Evolutionary conservation across 2,329 filamentous ascomycete species (phyloP), one percentile per base, ranked within the genome.

Genomic region (Monosporascus sp.): DNA sequence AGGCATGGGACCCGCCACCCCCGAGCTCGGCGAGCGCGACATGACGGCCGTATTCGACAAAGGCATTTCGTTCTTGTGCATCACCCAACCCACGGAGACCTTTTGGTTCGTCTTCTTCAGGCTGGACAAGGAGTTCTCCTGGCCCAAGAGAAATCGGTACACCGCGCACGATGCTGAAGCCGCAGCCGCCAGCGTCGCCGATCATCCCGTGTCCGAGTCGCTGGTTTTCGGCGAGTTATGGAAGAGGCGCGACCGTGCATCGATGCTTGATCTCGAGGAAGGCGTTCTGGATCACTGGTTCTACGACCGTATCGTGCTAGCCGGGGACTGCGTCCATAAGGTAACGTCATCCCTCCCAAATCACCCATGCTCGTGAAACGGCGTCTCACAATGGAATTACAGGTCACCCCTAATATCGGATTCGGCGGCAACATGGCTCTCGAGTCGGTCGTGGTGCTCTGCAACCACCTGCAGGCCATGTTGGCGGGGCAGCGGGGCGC

Each of bases 311-410:
- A 65, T 69, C 17, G 63, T 72, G 7, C 54, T 68, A 0, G 64
- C 71, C 5, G 71, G 72, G 5, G 72, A 74, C 54, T 62, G 69
- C 6, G 66, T 62, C 5, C 69, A 73, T 56, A 73, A 67, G 65
- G 64, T 70, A 54, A 20, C 25, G 7, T 9, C n/a, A 11, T 11
- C 39, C 7, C 25, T 36, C 25, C 37, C 22, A 20, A 35, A n/a
- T 24, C 17, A 9, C 2, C 25, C 22, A 51, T 11, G 8, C 20
- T 11, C 27, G 43, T 7, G 18, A 27, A 17, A 41, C 24, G 18
- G 39, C 7, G 15, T n/a, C 5, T 20, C n/a, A 15, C 31, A 27
- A 35, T n/a, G 8, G 8, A 44, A 31, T 15, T 17, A 31, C 15
- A 55, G 53, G 36, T 55, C 60, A 68, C 67, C 6, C 63, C 65